Base-by-base conservation (phyloP, 805 yeast species). In the Torulaspora maleeae region DNA sequence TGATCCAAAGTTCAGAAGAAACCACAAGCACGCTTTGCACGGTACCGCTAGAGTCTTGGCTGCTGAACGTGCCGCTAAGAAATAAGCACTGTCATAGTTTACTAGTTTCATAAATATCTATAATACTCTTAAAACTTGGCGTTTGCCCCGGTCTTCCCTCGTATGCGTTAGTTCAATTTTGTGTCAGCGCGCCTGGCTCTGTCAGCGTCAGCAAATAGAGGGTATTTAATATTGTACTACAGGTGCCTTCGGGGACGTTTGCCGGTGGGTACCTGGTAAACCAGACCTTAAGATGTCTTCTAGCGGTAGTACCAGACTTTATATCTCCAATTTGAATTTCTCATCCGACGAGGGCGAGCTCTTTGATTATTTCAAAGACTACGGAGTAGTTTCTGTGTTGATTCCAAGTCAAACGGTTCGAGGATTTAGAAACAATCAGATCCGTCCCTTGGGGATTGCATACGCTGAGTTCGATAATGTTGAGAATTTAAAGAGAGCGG, bases 21-120 rank as follows among this genome's bases (percentile, higher is more conserved):
- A 93, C 95, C 98, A 91, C 93, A 90, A 86, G 79, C 86, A 82
- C 77, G 98, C 97, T 78, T 82, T 88, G 71, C 96, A 86, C 77
- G 99, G 99, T 77, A 88, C 95, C 65, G 89, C 86, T 64, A 88
- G 82, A 79, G 91, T 90, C 64, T 80, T 89, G 71, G 95, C 95
- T 72, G 87, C 83, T 69, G 81, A 81, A 61, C 76, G 79, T 67
- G 83, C 81, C 66, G 72, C 73, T 61, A 73, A 59, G 60, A 55
- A 53, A 45, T 59, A 59, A 58, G 46, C 43, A 33, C 17, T 36
- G n/a, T 32, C 38, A 16, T 32, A 32, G 35, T 32, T 15, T 19
- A 32, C 19, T 32, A 32, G 35, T 32, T 32, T 12, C 35, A 32
- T 32, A 32, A 32, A 15, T 32, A 32, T 32, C 35, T 32, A 16